Percentiles rank a stretch among this genome's conserved stretches.
Evolutionary conservation across 768 basidiomycete genomes (phyloP).

Genomic region (Agaricus sinodeliciosus): DNA sequence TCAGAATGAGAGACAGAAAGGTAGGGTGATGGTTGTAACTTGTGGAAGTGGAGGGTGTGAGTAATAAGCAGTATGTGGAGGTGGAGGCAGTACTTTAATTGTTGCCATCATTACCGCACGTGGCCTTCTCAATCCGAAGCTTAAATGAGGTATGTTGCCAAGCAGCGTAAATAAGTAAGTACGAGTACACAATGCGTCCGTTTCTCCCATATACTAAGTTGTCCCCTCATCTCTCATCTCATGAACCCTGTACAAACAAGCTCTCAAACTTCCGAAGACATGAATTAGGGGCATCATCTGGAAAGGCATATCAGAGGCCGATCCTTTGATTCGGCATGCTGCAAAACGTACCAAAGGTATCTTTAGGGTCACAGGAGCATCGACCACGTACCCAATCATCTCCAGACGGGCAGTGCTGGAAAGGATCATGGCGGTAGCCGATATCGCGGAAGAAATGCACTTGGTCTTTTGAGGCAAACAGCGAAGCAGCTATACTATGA

Average conservation of each 20-base stretch:
- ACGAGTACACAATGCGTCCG: constrained; percentile 1
- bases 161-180: neutral
- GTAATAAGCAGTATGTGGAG: neutral
- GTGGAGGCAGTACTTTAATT: neutral
- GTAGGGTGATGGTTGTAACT: too few species aligned
- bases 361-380: constrained; percentile 66
- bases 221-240: neutral
- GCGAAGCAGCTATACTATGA: constrained; percentile 75
- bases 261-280: constrained; percentile 33
- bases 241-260: constrained; percentile 21
- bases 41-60: neutral
- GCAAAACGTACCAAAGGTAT: constrained; percentile 56
- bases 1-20: constrained; percentile 7
- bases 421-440: constrained; percentile 76
- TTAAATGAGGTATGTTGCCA: too few species aligned
- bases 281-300: constrained; percentile 36
- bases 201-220: neutral
- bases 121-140: neutral
- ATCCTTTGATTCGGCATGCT: neutral
- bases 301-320: neutral
- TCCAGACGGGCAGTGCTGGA: constrained; percentile 69
- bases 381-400: constrained; percentile 48
- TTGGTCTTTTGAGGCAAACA: constrained; percentile 69
- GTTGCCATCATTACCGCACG: neutral
- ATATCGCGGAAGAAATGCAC: constrained; percentile 82